Conservation (phyloP, 1,284 basidiomycete species). For the Ceratobasidium sp. region DNA sequence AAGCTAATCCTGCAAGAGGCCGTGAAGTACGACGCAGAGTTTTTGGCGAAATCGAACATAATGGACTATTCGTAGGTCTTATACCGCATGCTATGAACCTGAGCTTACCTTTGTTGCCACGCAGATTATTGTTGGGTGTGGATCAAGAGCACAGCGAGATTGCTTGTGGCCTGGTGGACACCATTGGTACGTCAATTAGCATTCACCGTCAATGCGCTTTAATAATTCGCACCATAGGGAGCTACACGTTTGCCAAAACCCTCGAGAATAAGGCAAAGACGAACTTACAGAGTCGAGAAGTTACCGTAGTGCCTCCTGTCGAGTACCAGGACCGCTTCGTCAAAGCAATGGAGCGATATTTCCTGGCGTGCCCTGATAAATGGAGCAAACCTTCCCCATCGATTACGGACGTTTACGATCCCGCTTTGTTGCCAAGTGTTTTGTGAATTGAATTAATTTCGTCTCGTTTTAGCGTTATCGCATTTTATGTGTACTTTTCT, state of each 20-base stretch:
- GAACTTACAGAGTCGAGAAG: conserved; percentile 68
- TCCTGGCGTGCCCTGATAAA: conserved; percentile 64
- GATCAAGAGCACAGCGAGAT: conserved; percentile 70
- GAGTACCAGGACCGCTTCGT: conserved; percentile 77
- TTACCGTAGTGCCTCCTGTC: conserved; percentile 72
- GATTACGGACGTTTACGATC: conserved; percentile 32
- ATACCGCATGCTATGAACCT: background rate
- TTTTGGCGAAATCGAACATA: conserved; percentile 74
- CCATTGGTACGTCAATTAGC: conserved; percentile 61
- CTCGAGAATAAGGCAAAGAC: conserved; percentile 80
- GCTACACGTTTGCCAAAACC: conserved; percentile 78
- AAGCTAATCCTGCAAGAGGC: conserved; percentile 72
- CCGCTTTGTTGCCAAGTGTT: conserved; percentile 23
- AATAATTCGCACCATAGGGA: conserved; percentile 53
- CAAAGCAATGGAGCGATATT: conserved; percentile 70
- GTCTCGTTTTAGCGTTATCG: conserved; percentile 16
- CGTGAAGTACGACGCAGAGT: conserved; percentile 71
- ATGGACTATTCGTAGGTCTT: conserved; percentile 80
- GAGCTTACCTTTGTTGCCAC: conserved; percentile 8
- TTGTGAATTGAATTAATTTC: background rate
- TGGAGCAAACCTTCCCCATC: conserved; percentile 39
- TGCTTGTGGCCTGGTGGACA: conserved; percentile 78
- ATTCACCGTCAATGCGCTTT: background rate
- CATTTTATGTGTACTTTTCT: conserved; percentile 3
- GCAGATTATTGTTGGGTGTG: conserved; percentile 69